phyloP scores from a whole-genome alignment of 139 green algal species.

The Coelastrella sp. region DNA sequence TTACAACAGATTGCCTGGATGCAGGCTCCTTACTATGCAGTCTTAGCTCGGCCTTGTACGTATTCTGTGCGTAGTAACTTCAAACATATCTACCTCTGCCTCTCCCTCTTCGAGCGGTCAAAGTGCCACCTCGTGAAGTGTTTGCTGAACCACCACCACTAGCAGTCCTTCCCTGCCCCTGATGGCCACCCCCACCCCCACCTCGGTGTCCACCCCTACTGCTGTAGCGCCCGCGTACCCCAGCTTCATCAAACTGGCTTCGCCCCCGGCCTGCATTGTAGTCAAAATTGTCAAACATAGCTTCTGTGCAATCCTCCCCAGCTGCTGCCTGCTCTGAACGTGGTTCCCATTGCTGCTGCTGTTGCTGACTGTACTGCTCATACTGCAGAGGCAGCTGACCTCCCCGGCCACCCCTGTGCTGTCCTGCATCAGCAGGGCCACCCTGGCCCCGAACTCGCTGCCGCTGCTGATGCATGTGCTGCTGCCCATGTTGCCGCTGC shows the following conservation, averaged over 20 bases:
- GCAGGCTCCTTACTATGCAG: too few species aligned
- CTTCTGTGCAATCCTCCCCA: slow-evolving; percentile 11
- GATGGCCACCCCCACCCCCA: not conserved
- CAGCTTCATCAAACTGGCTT: not conserved
- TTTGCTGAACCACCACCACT: not conserved
- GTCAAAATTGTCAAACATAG: slow-evolving; percentile 17
- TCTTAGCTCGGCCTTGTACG: too few species aligned
- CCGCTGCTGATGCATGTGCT: not conserved
- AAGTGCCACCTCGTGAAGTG: not conserved
- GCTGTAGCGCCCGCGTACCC: not conserved
- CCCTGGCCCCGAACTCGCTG: not conserved
- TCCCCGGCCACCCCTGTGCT: not conserved
- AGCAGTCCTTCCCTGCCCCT: not conserved
- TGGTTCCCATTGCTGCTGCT: not conserved
- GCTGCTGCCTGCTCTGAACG: not conserved
- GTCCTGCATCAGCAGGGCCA: not conserved
- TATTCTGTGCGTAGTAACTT: not conserved
- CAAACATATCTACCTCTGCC: not conserved
- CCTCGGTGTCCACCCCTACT: not conserved
- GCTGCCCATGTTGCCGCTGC: not conserved
- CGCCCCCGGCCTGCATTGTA: not conserved
- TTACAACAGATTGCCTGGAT: not conserved
- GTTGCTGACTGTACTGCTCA: not conserved
- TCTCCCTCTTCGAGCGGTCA: not conserved
- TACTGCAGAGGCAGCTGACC: not conserved